These are phyloP conservation scores for Tremella fuciformis DNA, from an alignment of 768 basidiomycete genomes.

Conservation along the genomic window DNA sequence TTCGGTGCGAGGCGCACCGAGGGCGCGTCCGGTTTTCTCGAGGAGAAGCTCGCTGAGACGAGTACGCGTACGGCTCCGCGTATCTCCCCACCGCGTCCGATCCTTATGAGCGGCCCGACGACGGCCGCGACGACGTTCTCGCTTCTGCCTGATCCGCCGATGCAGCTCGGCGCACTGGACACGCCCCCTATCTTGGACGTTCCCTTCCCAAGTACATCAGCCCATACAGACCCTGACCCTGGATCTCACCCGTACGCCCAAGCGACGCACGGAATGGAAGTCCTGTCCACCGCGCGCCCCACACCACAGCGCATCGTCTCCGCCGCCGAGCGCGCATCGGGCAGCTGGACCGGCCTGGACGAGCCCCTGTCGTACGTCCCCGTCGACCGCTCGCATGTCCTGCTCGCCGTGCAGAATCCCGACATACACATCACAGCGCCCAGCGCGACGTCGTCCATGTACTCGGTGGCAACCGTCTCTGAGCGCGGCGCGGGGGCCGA, in stretches of 20 bases:
- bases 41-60: neutral
- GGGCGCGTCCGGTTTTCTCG: neutral
- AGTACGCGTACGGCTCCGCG: neutral
- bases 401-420: neutral
- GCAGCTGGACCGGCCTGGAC: neutral
- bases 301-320: neutral
- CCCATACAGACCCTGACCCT: neutral
- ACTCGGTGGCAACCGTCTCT: no score
- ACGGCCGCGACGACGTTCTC: neutral
- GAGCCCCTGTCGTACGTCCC: neutral
- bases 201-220: neutral
- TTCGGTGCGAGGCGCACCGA: neutral
- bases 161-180: neutral
- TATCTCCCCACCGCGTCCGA: neutral
- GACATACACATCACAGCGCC: constrained; percentile 2
- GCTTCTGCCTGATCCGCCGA: neutral
- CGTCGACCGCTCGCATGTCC: neutral
- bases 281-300: neutral
- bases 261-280: neutral
- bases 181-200: no score
- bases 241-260: no score
- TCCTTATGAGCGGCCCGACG: neutral
- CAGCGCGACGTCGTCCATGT: neutral
- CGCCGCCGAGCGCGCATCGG: neutral
- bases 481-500: no score